Evolutionary conservation across 495 filamentous ascomycete species (phyloP), one percentile per base, ranked within the genome.

Genomic region (Daldinia concentrica): DNA sequence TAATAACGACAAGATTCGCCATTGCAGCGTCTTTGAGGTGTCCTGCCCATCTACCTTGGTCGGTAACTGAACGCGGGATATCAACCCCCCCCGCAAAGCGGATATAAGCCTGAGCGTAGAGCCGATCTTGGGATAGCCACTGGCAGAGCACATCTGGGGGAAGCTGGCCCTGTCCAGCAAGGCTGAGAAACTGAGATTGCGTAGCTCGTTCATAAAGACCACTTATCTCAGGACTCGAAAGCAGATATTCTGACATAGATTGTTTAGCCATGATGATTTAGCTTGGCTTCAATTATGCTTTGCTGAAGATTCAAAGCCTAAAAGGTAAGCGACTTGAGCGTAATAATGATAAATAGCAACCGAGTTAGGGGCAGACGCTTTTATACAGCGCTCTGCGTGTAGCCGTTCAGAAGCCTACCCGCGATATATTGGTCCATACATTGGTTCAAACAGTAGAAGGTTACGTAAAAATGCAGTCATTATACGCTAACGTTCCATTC

Each of bases 101-200:
- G 76, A 92, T 82, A 76, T 91, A 92, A 56, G 87, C 86, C 67
- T 92, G 90, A 22, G 90, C 88, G 79, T 93, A 93, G 58, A 93
- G 84, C 8, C 89, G 81, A 80, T 94, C 92, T 79, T 93, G 90
- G 24, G 89, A 85, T 43, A 94, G 86, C 91, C 91, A 94, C 77
- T 86, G 82, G 37, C 86, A 84, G 12, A 93, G 85, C 0, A 80
- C 76, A 1, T 79, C 69, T 50, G 86, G 86, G 22, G 86, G 77
- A 34, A 93, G 82, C 4, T 81, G 85, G 62, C 91, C 91, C 57
- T 82, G 79, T 27, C 90, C 90, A 27, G 90, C 91, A 59, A 86
- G 82, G 26, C 83, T 81, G 61, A 94, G 88, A 82, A 94, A 94
- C 1, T 87, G 85, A 67, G 88, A 83, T 63, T 87, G 86, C 19